Base-by-base conservation (phyloP, 495 filamentous ascomycete species). In the Margaritispora aquatica region DNA sequence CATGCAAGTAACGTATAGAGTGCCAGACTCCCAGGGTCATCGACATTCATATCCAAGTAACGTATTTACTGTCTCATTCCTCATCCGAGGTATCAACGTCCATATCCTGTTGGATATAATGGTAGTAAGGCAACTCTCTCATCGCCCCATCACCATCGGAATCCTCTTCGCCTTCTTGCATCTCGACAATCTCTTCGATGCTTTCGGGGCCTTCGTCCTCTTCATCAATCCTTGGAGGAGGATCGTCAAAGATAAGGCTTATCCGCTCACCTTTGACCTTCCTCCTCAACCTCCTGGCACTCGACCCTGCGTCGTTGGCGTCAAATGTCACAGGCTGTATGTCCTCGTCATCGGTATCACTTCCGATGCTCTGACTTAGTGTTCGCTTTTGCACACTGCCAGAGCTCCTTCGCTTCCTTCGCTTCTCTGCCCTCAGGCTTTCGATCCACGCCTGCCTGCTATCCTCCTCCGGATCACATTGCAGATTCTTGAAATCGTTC, bases 341-440 rank as follows among this genome's bases (percentile, higher is more conserved):
- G 51, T 82, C 79, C 56, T 80, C 79, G 34, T 67, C 72, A 62
- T 82, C 79, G 5, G 77, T 77, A 62, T 79, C 79, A 59, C 75
- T 78, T 47, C 76, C 79, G 49, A 76, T 76, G 61, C 76, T 76
- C 67, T 80, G 75, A 66, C 71, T 76, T 47, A 80, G 69, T 26
- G 76, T 79, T 23, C 79, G 70, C 70, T 82, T 82, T 69, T 77
- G 76, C 24, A 80, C 73, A 64, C 75, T 79, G 55, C 76, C 77
- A 11, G 75, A 77, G 26, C 70, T 79, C 73, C 80, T 79, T 15
- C 79, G 70, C 63, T 70, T 70, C 51, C 69, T 67, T 47, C 74
- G 64, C 47, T 70, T 64, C 31, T 60, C 58, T 1, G 50, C 56
- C 26, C 58, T 59, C 23, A 24, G 13, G 22, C 20, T 38, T 47